Evolutionary conservation across 345 rosid species (phyloP).

Genomic region (Ceriops decandra): DNA sequence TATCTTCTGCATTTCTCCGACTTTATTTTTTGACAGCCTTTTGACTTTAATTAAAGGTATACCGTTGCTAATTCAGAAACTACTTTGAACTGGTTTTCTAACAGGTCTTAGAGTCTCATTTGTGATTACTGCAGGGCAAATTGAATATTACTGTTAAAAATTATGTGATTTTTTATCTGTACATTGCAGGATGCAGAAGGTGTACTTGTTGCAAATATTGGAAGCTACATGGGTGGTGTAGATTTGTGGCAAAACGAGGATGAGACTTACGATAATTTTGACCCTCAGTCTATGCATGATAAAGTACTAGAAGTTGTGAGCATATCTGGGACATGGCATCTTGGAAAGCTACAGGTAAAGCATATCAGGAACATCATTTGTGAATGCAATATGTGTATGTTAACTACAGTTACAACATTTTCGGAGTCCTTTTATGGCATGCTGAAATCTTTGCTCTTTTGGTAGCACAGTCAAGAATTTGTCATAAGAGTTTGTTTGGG

Average conservation of each 20-base stretch:
- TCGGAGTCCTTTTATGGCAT: not conserved
- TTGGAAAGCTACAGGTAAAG: conserved; percentile 81
- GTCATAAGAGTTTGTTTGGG: not conserved
- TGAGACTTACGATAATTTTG: conserved; percentile 65
- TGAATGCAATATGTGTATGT: not conserved
- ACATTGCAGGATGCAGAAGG: conserved; percentile 70
- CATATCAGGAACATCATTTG: not conserved
- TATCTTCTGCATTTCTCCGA: no score
- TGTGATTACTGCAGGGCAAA: not conserved
- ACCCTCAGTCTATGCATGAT: conserved; percentile 70
- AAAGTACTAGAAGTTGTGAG: conserved; percentile 73
- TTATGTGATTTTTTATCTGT: conserved; percentile 4
- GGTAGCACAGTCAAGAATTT: not conserved
- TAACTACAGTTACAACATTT: not conserved
- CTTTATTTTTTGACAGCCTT: no score
- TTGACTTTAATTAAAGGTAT: no score
- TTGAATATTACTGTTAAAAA: not conserved
- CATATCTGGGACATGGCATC: conserved; percentile 84
- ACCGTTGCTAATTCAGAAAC: no score
- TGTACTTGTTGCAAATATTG: conserved; percentile 70
- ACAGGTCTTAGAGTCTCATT: not conserved
- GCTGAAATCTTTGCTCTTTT: not conserved
- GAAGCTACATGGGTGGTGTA: conserved; percentile 94
- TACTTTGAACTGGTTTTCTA: not conserved
- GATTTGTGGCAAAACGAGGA: conserved; percentile 86